phyloP scores from a whole-genome alignment of 2,329 filamentous ascomycete genomes.

The Gyromitra esculenta region DNA sequence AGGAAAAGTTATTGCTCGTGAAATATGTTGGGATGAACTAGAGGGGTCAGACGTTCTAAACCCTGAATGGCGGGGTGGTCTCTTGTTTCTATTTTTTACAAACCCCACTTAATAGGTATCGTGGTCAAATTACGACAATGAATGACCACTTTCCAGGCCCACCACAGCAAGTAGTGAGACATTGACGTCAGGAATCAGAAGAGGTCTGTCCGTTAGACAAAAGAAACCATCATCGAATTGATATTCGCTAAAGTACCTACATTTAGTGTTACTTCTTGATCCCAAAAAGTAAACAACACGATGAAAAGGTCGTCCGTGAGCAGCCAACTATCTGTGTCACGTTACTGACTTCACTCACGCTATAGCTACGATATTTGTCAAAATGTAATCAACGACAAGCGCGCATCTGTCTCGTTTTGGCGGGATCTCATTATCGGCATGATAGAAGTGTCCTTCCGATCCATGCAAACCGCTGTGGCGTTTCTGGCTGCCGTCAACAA shows the following conservation, averaged over 20 bases:
- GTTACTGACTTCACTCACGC: not conserved
- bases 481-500: not conserved
- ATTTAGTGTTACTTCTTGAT: not conserved
- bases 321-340: not conserved
- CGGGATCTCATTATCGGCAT: not conserved
- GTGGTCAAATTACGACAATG: no score
- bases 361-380: not conserved
- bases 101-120: no score
- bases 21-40: not conserved
- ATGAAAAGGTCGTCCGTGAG: not conserved
- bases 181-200: not conserved
- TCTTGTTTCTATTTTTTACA: no score
- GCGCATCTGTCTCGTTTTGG: not conserved
- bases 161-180: no score
- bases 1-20: not conserved
- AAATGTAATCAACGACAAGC: not conserved
- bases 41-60: not conserved
- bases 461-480: not conserved
- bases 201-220: not conserved
- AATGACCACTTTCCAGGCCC: no score
- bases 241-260: not conserved
- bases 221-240: no score
- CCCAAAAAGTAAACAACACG: not conserved
- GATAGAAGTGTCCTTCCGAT: not conserved
- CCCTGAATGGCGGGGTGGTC: not conserved